Base-by-base conservation (phyloP, 2,329 filamentous ascomycete species). In the Endothia cerciana region DNA sequence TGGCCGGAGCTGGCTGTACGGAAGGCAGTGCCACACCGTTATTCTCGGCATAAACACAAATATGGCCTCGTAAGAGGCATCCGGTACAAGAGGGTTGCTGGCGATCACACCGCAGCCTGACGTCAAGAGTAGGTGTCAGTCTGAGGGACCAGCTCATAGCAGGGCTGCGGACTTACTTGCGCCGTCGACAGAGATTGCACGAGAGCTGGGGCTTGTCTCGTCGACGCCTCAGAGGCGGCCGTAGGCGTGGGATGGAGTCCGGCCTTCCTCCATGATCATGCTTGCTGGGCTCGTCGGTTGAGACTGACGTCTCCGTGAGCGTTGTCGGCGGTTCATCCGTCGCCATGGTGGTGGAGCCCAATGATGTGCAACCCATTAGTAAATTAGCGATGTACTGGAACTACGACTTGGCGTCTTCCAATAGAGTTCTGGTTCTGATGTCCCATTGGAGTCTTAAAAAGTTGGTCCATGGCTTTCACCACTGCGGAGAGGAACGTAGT, bases 131-230 rank as follows among this genome's bases (percentile, higher is more conserved):
- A 40, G 4, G 40, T 17, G 36, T 57, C 17, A 66, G 43, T 66
- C 60, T 45, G 68, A 55, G 3, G 40, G 17, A 22, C 19, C 4
- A 11, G n/a, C 4, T 55, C 49, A 19, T 49, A 30, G 30, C 1
- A 41, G 33, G 55, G n/a, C 2, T 2, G 10, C 17, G 2, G 11
- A 65, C 73, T 68, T 69, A 76, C 74, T 76, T 76, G 58, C 74
- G 69, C 43, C 70, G 66, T 13, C 72, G 69, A 60, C 73, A 77
- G 47, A 70, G 59, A 59, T 72, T 72, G 63, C 75, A 77, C n/a
- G 73, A 74, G 1, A 77, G 66, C 63, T 74, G 73, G 7, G 72
- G 71, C 61, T 75, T 77, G 30, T 76, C 73, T 33, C 55, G 36
- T 56, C 53, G 53, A 17, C 74, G 72, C 6, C 72, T 56, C 13